phyloP scores from a whole-genome alignment of 305 asterid genomes.

The Fraxinus dipetala region DNA sequence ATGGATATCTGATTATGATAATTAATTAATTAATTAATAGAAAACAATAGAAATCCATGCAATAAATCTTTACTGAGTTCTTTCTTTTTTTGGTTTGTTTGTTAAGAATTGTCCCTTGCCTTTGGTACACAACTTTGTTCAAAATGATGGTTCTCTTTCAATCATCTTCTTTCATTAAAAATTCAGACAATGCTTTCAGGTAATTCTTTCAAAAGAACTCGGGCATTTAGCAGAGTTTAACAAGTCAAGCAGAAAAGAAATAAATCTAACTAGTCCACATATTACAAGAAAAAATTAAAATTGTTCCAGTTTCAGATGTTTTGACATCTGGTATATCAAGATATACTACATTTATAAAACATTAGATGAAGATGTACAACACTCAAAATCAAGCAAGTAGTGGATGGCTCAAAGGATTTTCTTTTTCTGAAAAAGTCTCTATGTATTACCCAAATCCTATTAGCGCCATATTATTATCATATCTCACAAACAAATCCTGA shows the following conservation, averaged over 20 bases:
- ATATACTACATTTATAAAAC: not conserved
- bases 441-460: not conserved
- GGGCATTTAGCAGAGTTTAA: not conserved
- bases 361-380: not conserved
- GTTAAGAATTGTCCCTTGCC: not conserved
- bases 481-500: not conserved
- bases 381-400: not conserved
- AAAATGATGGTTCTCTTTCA: not conserved
- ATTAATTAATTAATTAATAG: constrained; percentile 21
- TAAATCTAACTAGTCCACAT: not conserved
- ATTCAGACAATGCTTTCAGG: not conserved
- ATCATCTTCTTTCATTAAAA: not conserved
- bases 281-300: not conserved
- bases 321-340: not conserved
- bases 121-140: not conserved
- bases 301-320: not conserved
- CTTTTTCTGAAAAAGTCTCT: not conserved
- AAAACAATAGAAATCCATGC: not conserved
- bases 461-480: not conserved
- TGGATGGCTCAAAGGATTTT: not conserved
- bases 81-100: not conserved
- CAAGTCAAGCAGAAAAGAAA: not conserved
- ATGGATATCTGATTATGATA: constrained; percentile 44
- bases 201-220: not conserved
- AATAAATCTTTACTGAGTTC: not conserved